Base-by-base conservation (phyloP, 176 grass and related monocot species). In the Bonia amplexicaulis region DNA sequence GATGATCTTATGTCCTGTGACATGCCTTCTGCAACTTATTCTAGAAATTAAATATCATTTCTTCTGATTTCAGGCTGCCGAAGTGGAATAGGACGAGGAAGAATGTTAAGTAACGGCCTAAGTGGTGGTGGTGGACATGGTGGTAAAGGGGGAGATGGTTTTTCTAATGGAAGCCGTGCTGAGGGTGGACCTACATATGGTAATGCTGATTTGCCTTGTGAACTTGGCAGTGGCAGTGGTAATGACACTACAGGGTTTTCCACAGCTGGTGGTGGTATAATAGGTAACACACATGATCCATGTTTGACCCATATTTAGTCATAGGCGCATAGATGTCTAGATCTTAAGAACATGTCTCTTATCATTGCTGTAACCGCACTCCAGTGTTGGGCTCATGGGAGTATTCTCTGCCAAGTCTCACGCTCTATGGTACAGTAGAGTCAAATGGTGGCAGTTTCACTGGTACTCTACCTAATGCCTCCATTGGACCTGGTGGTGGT, bases 361-460 rank as follows among this genome's bases (percentile, higher is more conserved):
- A 72, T 71, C 37, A 4, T 85, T 81, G 26, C 55, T 87, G 63
- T 80, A 84, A 80, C 9, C 85, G 19, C 77, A 76, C 47, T 85
- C 44, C 86, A 99, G 97, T 99, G 69, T 92, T 99, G 90, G 97
- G 97, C 29, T 99, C 97, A 59, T 94, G 92, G 90, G 97, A 99
- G 62, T 89, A 96, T 87, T 92, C 90, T 71, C 61, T 99, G 60
- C 80, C 74, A 64, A 96, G 76, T 78, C 86, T 99, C 45, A 85
- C 82, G 11, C 74, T 99, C 48, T 76, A 89, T 86, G 97, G 97
- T 82, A 88, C 92, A 61, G 57, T 99, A 49, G 97, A 99, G 88
- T 90, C 97, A 84, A 89, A 99, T 83, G 97, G 97, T 85, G 92
- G 80, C 58, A 93, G 85, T 83, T 89, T 77, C 57, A 78, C 31